phyloP scores from a whole-genome alignment of 2,329 filamentous ascomycete genomes.

The Cladophialophora psammophila region DNA sequence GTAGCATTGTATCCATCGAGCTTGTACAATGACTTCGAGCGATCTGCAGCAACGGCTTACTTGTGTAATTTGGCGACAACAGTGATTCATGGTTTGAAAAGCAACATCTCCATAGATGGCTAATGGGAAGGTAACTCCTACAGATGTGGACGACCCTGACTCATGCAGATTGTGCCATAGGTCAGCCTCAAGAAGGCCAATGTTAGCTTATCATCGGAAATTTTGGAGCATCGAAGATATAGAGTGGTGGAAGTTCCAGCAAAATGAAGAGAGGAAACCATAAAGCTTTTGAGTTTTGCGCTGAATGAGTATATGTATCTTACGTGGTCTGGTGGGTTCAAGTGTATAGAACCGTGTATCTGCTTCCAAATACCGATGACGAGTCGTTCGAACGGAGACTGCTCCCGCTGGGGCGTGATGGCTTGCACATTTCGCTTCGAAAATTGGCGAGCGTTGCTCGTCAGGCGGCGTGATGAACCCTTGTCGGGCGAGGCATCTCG shows the following conservation, averaged over 20 bases:
- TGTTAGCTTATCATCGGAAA: too few relatives aligned
- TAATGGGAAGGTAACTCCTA: not conserved
- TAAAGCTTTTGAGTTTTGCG: not conserved
- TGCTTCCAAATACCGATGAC: not conserved
- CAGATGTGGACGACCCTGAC: not conserved
- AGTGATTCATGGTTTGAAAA: constrained; percentile 8
- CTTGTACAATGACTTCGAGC: constrained; percentile 65
- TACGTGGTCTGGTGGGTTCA: not conserved
- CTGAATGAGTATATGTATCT: not conserved
- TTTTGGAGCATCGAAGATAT: too few relatives aligned
- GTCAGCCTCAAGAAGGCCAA: not conserved
- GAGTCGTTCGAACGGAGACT: not conserved
- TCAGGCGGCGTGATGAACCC: constrained; percentile 5
- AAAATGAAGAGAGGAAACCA: not conserved
- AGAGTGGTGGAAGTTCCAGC: too few relatives aligned
- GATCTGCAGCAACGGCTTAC: constrained; percentile 48
- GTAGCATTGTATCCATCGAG: constrained; percentile 64
- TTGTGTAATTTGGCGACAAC: constrained; percentile 14
- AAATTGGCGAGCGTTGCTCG: constrained; percentile 12
- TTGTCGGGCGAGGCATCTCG: constrained; percentile 2
- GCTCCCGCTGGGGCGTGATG: not conserved
- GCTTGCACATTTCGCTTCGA: constrained; percentile 11
- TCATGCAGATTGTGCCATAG: not conserved
- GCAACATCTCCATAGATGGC: not conserved
- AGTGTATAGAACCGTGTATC: not conserved